Percentiles rank a stretch among this genome's conserved stretches.
Evolutionary conservation across 2,329 filamentous ascomycete species (phyloP).

Genomic region (Fusarium oxysporum): DNA sequence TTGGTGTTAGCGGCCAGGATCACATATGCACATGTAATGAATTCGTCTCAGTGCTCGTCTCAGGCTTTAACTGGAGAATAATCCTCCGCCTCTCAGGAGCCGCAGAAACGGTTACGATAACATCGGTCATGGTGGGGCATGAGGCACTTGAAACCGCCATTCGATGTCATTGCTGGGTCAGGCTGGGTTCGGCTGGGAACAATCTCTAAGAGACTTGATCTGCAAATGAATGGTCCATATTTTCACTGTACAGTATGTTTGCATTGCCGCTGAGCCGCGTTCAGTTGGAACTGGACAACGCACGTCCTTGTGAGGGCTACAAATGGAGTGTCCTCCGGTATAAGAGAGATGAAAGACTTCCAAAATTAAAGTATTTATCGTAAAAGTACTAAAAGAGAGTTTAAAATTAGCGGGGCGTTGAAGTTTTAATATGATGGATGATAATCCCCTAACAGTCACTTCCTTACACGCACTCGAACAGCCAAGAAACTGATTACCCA

Average conservation of each 20-base stretch:
- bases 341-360: background rate
- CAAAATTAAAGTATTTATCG: background rate
- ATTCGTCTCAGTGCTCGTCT: conserved; percentile 33
- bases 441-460: background rate
- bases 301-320: background rate
- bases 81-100: conserved; percentile 30
- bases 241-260: background rate
- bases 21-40: conserved; percentile 10
- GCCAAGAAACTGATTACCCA: conserved; percentile 15
- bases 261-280: background rate
- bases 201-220: conserved; percentile 12
- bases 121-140: conserved; percentile 35
- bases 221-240: conserved; percentile 14
- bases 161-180: conserved; percentile 20
- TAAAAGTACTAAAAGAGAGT: background rate
- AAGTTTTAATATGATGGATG: background rate
- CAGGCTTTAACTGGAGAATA: conserved; percentile 27
- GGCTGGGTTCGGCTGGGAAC: conserved; percentile 5
- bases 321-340: background rate
- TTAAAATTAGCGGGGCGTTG: background rate
- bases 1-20: conserved; percentile 4
- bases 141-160: conserved; percentile 45
- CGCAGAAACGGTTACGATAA: conserved; percentile 22
- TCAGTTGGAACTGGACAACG: background rate
- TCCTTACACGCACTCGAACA: background rate